Evolutionary conservation across 495 filamentous ascomycete species (phyloP).

Genomic region (Hypoxylon fragiforme): DNA sequence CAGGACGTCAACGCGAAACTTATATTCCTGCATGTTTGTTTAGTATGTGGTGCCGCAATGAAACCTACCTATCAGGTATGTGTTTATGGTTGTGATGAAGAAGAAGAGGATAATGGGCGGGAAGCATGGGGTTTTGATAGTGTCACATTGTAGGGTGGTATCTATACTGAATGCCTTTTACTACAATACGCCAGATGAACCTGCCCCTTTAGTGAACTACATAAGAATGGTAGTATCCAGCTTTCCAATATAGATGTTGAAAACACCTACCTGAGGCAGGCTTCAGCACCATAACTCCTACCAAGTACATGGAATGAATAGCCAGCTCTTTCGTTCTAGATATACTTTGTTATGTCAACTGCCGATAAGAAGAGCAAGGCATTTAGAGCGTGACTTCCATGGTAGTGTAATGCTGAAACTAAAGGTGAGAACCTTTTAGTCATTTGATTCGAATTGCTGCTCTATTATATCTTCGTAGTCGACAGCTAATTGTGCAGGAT

Average conservation of each 20-base stretch:
- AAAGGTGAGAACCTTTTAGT: too few species aligned
- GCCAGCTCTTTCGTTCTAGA: too few species aligned
- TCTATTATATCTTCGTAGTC: too few species aligned
- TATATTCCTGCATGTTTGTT: conserved; percentile 14
- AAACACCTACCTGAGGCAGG: neutral
- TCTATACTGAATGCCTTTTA: neutral
- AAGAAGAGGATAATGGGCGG: conserved; percentile 3
- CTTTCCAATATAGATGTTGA: neutral
- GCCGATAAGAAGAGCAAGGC: too few species aligned
- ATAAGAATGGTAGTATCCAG: neutral
- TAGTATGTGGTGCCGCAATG: neutral
- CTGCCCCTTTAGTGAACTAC: neutral
- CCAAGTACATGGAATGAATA: too few species aligned
- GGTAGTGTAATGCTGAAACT: too few species aligned
- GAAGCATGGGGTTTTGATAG: too few species aligned
- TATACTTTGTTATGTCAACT: too few species aligned
- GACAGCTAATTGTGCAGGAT: neutral
- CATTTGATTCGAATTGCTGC: too few species aligned
- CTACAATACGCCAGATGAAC: neutral
- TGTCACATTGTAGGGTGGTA: neutral
- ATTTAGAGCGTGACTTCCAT: too few species aligned
- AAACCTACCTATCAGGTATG: neutral
- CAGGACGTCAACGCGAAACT: conserved; percentile 51
- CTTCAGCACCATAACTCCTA: too few species aligned
- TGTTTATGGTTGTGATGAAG: neutral